These are phyloP conservation scores for Hyaloscypha hepaticicola DNA, from an alignment of 495 filamentous ascomycete genomes.

Conservation along the genomic window DNA sequence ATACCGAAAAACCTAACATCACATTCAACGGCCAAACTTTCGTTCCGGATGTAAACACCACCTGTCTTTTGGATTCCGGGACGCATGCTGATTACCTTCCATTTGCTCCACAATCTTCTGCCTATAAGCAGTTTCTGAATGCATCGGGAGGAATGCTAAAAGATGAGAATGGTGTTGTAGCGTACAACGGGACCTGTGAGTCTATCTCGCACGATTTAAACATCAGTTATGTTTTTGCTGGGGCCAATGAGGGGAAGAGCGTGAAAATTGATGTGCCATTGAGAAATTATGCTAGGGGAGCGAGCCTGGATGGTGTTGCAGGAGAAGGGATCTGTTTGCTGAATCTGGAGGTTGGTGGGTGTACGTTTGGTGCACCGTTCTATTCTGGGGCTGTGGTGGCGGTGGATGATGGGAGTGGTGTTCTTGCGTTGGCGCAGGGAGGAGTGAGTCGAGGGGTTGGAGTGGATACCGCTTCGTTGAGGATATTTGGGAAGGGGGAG, in stretches of 20 bases:
- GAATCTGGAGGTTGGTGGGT: slow-evolving; percentile 7
- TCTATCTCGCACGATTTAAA: not conserved
- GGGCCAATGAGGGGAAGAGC: not conserved
- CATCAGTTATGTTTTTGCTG: slow-evolving; percentile 7
- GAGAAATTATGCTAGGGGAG: slow-evolving; percentile 13
- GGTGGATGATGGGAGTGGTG: slow-evolving; percentile 7
- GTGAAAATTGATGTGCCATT: slow-evolving; percentile 10
- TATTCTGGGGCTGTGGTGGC: slow-evolving; percentile 3
- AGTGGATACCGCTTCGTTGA: slow-evolving; percentile 4
- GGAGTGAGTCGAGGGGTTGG: not conserved
- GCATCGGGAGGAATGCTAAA: not conserved
- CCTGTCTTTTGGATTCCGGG: slow-evolving; percentile 9
- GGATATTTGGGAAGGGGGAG: slow-evolving; percentile 8
- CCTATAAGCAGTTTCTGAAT: not conserved
- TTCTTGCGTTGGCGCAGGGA: slow-evolving; percentile 12
- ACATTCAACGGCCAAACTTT: not conserved
- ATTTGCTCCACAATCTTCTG: not conserved
- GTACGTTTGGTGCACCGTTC: slow-evolving; percentile 16
- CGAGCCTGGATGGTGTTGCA: not conserved
- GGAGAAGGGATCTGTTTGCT: not conserved
- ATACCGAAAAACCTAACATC: slow-evolving; percentile 2
- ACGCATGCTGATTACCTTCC: slow-evolving; percentile 12
- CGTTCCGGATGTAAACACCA: slow-evolving; percentile 1
- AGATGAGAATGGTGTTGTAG: not conserved
- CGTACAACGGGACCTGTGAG: slow-evolving; percentile 6